Percentiles rank a stretch among this genome's conserved stretches.
These are phyloP conservation scores for Geranium incanum DNA, from an alignment of 441 rosid genomes.

Conservation along the genomic window DNA sequence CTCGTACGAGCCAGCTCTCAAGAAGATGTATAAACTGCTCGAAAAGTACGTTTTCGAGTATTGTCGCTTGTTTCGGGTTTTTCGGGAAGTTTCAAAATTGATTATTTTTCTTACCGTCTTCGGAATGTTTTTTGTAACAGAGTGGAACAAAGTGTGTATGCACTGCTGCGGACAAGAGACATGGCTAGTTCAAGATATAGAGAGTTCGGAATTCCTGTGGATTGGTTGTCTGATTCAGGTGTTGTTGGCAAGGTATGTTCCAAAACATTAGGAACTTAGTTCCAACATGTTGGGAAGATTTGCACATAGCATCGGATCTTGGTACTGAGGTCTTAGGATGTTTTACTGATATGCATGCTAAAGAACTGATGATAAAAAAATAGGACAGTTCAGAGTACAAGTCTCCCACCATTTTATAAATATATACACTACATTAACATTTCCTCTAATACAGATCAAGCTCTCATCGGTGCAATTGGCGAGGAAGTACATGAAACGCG, in stretches of 20 bases:
- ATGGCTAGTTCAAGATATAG: constrained; percentile 79
- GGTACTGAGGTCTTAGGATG: no score
- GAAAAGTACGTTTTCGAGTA: constrained; percentile 51
- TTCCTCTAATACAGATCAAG: constrained; percentile 54
- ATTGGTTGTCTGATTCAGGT: constrained; percentile 80
- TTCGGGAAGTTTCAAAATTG: background rate
- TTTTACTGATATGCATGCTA: no score
- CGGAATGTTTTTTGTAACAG: constrained; percentile 29
- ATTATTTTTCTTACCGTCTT: constrained; percentile 7
- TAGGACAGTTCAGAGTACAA: no score
- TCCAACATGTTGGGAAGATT: background rate
- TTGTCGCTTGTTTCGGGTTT: background rate
- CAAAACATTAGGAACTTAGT: background rate
- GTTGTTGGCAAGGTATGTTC: constrained; percentile 82
- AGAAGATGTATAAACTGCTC: constrained; percentile 89
- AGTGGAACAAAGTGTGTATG: constrained; percentile 83
- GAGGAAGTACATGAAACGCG: constrained; percentile 92
- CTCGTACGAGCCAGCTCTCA: constrained; percentile 76
- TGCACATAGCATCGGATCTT: background rate
- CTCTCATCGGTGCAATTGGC: constrained; percentile 91
- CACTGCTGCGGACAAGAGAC: constrained; percentile 87
- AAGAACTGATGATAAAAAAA: no score
- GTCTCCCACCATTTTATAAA: no score
- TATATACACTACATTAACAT: no score
- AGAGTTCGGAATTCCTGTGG: constrained; percentile 76